Evolutionary conservation across 2,329 filamentous ascomycete species (phyloP), one percentile per base, ranked within the genome.

Genomic region (Colletotrichum melonis): DNA sequence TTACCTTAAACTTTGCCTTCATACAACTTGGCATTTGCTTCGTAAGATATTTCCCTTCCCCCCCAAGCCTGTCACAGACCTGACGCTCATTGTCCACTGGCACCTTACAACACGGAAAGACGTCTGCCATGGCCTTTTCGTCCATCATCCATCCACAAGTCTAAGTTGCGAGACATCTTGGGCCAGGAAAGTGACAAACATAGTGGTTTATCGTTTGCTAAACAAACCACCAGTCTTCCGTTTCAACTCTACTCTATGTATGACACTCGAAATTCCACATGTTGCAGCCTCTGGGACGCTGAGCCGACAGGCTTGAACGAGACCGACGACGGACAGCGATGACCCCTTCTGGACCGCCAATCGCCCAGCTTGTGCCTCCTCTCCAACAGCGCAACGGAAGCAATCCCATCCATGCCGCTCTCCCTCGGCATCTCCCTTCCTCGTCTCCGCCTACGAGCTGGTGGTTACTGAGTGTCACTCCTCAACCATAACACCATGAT

Each of bases 1-100:
- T 26, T n/a, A 22, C 42, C 22, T 65, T 70, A 70, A 62, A 60
- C 70, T 73, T 70, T 65, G 8, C 67, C 46, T 64, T 62, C 59
- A 35, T 46, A 70, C 66, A 26, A 24, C 67, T 65, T 73, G 67
- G 60, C 67, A 60, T 56, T 30, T 19, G 9, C 55, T 56, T 55
- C 65, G 9, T 57, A 35, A 24, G 67, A 66, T 38, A 67, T 60
- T 63, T 16, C 35, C 63, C 54, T 52, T 32, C 8, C 19, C 42
- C 38, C 28, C 16, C 22, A 63, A 59, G 57, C 69, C 22, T 32
- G 46, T n/a, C 60, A 35, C 30, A 16, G n/a, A 30, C 49, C 14
- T 24, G 42, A 49, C 16, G 24, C 28, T 16, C 24, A 62, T 67
- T 56, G 24, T 16, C 8, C 24, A 62, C 55, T 56, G 49, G 35